Conservation (phyloP, 805 yeast genomes). For the Lipomyces anomalus region DNA sequence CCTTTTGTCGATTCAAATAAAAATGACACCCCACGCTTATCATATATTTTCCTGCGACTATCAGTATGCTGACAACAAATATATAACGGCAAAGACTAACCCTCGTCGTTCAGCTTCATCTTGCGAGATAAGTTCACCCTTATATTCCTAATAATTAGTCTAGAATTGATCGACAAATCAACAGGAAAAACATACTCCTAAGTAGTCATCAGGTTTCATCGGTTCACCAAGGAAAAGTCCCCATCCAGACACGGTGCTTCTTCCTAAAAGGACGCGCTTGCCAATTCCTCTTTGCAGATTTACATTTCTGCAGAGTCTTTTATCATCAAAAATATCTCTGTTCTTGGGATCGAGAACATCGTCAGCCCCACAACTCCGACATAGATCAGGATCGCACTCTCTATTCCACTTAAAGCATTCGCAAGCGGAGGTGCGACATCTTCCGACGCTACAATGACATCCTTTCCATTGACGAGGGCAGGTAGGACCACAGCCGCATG, state of each 20-base stretch:
- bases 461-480: slow-evolving; percentile 21
- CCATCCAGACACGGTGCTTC: slow-evolving; percentile 19
- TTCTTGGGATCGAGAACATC: slow-evolving; percentile 19
- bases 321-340: slow-evolving; percentile 15
- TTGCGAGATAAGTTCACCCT: slow-evolving; percentile 21
- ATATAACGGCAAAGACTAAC: neutral
- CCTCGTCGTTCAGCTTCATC: slow-evolving; percentile 24
- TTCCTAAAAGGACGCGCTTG: slow-evolving; percentile 17
- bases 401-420: slow-evolving; percentile 23
- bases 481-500: slow-evolving; percentile 14
- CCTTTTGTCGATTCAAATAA: slow-evolving; percentile 20
- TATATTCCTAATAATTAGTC: slow-evolving; percentile 9
- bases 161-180: neutral
- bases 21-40: slow-evolving; percentile 21
- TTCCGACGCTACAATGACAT: slow-evolving; percentile 15
- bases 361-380: slow-evolving; percentile 21
- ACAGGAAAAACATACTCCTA: slow-evolving; percentile 6
- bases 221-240: slow-evolving; percentile 21
- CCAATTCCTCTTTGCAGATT: slow-evolving; percentile 17
- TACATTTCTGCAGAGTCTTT: slow-evolving; percentile 16
- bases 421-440: slow-evolving; percentile 20
- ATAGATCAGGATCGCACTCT: slow-evolving; percentile 22
- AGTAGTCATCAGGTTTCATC: slow-evolving; percentile 17
- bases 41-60: slow-evolving; percentile 14
- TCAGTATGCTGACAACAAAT: neutral